Evolutionary conservation across 208 protist genomes (phyloP).

Genomic region (Phytomonas sp.): DNA sequence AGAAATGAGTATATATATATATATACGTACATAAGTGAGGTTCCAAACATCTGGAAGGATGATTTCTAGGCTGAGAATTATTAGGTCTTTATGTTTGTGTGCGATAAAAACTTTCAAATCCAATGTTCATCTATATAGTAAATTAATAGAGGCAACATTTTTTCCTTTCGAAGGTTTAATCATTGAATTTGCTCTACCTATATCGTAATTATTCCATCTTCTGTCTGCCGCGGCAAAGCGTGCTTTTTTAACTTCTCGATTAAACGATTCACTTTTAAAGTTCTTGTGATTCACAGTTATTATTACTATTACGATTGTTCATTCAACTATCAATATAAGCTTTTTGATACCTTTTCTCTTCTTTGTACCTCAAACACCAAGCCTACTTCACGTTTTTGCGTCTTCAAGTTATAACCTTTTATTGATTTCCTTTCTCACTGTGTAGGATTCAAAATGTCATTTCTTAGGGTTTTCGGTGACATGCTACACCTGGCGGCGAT

Average conservation of each 20-base stretch:
- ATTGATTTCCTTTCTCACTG: neutral
- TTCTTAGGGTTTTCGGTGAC: conserved; percentile 88
- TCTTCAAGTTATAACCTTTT: neutral
- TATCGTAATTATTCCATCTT: neutral
- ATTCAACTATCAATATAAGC: neutral
- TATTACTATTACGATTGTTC: conserved; percentile 2
- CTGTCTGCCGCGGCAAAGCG: neutral
- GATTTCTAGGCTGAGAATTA: neutral
- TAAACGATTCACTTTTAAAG: neutral
- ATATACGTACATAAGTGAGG: neutral
- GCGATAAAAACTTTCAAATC: neutral
- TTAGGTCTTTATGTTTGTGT: neutral
- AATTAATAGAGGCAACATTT: neutral
- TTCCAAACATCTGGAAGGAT: neutral
- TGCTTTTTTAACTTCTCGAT: neutral
- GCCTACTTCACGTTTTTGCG: neutral
- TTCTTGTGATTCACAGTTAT: neutral
- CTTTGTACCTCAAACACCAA: neutral
- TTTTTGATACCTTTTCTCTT: neutral
- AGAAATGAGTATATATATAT: neutral
- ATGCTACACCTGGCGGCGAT: conserved; percentile 90
- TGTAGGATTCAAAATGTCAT: conserved; percentile 43
- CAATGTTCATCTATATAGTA: neutral
- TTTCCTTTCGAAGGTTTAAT: neutral
- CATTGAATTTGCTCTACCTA: neutral